Conservation (phyloP, 75 land plant genomes). For the Gnetum montanum region DNA sequence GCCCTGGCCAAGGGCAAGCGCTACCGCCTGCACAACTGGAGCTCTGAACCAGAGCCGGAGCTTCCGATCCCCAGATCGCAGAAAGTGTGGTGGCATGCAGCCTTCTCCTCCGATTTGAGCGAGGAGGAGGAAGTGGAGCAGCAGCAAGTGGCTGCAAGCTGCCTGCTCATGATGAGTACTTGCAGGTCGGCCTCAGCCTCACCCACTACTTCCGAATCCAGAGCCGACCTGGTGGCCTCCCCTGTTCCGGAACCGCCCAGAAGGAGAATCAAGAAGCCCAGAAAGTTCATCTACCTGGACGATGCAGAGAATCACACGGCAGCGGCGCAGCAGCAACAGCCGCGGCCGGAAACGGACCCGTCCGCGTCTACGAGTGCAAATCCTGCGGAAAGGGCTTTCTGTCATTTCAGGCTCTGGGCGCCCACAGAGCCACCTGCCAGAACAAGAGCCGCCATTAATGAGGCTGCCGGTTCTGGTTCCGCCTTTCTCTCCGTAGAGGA, state of each 20-base stretch:
- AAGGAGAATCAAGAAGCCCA: neutral
- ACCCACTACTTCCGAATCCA: neutral
- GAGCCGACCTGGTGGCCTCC: no score
- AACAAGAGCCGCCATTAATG: slow-evolving; percentile 1
- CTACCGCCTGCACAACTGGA: no score
- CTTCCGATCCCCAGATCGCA: no score
- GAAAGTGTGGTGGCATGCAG: no score
- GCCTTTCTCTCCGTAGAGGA: neutral
- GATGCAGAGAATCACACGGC: neutral
- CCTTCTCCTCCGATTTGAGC: no score
- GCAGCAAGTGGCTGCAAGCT: neutral
- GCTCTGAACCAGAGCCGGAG: no score
- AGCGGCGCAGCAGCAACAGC: no score
- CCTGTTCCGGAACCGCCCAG: neutral
- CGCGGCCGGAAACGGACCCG: no score
- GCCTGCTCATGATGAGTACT: neutral
- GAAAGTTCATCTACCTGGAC: neutral
- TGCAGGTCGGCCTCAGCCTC: neutral
- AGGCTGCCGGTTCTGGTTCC: neutral
- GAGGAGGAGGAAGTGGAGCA: neutral
- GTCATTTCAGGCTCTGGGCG: slow-evolving; percentile 46
- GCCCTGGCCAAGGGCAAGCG: no score
- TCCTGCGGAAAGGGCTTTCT: slow-evolving; percentile 22
- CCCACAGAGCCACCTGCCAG: slow-evolving; percentile 30
- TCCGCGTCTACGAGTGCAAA: slow-evolving; percentile 33